These are phyloP conservation scores for Aspergillus pseudonomiae DNA, from an alignment of 2,329 filamentous ascomycete genomes.

Conservation along the genomic window DNA sequence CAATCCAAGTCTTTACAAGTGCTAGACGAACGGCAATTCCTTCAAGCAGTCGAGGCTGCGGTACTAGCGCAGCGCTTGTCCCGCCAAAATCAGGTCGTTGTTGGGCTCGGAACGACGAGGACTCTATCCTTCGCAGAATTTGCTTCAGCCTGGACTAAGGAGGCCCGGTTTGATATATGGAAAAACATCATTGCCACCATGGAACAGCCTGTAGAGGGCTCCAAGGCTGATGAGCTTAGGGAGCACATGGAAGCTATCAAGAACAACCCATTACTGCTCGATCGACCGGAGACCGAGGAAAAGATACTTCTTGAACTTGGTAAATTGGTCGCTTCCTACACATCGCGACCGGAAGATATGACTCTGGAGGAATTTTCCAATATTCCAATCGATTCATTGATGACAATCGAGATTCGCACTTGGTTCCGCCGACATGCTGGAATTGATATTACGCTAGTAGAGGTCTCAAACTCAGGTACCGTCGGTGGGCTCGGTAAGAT, in stretches of 20 bases:
- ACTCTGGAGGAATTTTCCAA: slow-evolving; percentile 25
- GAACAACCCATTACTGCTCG: slow-evolving; percentile 9
- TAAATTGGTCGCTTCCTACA: slow-evolving; percentile 15
- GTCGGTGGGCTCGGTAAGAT: slow-evolving; percentile 19
- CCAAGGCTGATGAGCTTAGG: slow-evolving; percentile 9
- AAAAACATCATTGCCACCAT: slow-evolving; percentile 1
- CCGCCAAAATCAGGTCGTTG: background rate
- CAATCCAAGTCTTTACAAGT: slow-evolving; percentile 16
- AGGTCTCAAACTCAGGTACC: slow-evolving; percentile 49
- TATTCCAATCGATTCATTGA: slow-evolving; percentile 31
- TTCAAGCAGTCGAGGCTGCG: slow-evolving; percentile 6
- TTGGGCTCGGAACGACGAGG: slow-evolving; percentile 8
- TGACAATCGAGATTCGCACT: slow-evolving; percentile 33
- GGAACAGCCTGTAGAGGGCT: background rate
- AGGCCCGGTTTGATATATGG: slow-evolving; percentile 16
- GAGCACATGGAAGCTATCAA: slow-evolving; percentile 10
- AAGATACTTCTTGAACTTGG: slow-evolving; percentile 15
- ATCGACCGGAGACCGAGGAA: slow-evolving; percentile 12
- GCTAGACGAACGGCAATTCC: slow-evolving; percentile 11
- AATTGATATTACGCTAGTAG: slow-evolving; percentile 51
- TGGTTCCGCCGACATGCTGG: slow-evolving; percentile 29
- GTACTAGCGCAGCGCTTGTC: slow-evolving; percentile 1
- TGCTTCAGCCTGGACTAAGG: background rate
- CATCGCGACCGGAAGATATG: slow-evolving; percentile 15
- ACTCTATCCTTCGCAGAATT: background rate